Conservation (phyloP, 306 rosid genomes). For the Oxytropis ochrocephala region DNA sequence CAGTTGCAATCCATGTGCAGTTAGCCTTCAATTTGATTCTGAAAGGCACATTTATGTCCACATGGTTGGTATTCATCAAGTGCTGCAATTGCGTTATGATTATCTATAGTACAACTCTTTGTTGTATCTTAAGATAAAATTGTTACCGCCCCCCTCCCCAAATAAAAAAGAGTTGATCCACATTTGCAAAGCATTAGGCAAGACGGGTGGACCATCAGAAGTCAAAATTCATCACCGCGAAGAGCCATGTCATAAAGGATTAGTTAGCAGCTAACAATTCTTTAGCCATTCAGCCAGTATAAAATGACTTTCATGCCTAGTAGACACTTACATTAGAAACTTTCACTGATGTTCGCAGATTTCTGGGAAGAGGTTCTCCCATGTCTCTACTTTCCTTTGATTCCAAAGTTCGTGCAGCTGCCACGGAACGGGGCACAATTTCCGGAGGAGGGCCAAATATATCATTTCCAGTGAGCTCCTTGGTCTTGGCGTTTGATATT, state of each 20-base stretch:
- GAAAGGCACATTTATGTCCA: too few relatives aligned
- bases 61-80: too few relatives aligned
- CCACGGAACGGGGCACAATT: constrained; percentile 50
- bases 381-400: constrained; percentile 57
- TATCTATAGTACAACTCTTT: too few relatives aligned
- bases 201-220: too few relatives aligned
- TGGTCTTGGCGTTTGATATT: constrained; percentile 67
- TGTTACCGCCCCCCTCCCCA: too few relatives aligned
- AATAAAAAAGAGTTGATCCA: too few relatives aligned
- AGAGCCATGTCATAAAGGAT: background rate
- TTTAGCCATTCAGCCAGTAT: background rate
- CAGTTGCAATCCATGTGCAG: too few relatives aligned
- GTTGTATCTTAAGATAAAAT: too few relatives aligned
- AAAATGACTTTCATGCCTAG: background rate
- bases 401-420: constrained; percentile 48
- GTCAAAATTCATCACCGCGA: too few relatives aligned
- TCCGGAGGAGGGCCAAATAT: constrained; percentile 92
- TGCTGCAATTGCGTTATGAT: too few relatives aligned
- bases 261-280: background rate
- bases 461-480: constrained; percentile 86
- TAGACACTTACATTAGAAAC: constrained; percentile 83
- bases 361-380: constrained; percentile 73
- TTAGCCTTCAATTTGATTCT: too few relatives aligned
- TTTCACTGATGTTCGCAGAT: constrained; percentile 70
- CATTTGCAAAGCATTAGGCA: too few relatives aligned